Percentiles rank a stretch among this genome's conserved stretches.
These are phyloP conservation scores for Tranzscheliella williamsii DNA, from an alignment of 1,284 basidiomycete species.

Conservation along the genomic window DNA sequence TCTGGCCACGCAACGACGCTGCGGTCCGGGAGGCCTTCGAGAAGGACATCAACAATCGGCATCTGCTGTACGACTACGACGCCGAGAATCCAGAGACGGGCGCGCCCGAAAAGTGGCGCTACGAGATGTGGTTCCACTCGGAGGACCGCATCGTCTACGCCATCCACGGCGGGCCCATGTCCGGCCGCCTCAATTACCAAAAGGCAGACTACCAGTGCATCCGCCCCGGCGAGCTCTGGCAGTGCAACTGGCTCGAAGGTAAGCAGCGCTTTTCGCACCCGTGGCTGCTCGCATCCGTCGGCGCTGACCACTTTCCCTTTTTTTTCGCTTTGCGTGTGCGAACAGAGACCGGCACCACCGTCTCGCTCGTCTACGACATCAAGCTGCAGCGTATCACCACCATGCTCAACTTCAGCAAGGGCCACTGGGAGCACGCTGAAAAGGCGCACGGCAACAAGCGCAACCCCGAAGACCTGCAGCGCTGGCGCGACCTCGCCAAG, in stretches of 20 bases:
- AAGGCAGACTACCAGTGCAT: conserved; percentile 56
- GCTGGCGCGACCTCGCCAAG: conserved; percentile 56
- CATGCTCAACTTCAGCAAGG: conserved; percentile 56
- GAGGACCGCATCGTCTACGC: conserved; percentile 57
- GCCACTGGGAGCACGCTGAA: conserved; percentile 57
- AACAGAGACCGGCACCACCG: conserved; percentile 60
- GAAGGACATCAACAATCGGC: conserved; percentile 29
- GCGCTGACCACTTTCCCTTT: neutral
- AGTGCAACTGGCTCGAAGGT: conserved; percentile 59
- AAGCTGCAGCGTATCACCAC: conserved; percentile 52
- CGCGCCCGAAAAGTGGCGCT: conserved; percentile 47
- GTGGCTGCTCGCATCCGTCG: conserved; percentile 1
- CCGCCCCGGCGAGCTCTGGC: conserved; percentile 45
- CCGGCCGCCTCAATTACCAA: conserved; percentile 58
- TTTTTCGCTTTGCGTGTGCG: neutral
- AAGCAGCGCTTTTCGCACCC: no score
- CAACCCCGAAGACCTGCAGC: conserved; percentile 53
- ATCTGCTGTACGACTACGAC: conserved; percentile 42
- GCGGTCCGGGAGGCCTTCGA: conserved; percentile 16
- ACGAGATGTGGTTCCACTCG: conserved; percentile 58
- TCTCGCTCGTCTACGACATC: conserved; percentile 57
- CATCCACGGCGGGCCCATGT: conserved; percentile 58
- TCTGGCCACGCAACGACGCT: conserved; percentile 34
- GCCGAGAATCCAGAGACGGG: conserved; percentile 41
- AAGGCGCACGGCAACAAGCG: conserved; percentile 58